A percentile compares a stretch with the other conserved stretches of the same genome.
phyloP scores from a whole-genome alignment of 352 stramenopile species.

The Elongisporangium prolatum region DNA sequence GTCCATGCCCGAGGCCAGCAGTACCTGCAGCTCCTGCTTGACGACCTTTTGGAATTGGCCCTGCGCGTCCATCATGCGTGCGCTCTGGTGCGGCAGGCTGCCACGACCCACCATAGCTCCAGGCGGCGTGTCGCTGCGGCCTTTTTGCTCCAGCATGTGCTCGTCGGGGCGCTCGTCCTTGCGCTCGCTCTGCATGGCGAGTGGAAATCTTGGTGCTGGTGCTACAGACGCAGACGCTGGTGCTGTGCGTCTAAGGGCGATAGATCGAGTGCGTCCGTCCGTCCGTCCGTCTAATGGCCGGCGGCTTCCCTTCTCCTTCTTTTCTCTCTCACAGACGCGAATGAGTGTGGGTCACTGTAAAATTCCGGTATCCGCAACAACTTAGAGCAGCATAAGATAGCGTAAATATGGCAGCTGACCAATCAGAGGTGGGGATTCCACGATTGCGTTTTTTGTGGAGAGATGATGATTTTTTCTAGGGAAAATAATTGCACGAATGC shows the following conservation, averaged over 20 bases:
- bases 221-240: neutral
- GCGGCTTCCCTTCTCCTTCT: neutral
- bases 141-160: neutral
- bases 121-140: neutral
- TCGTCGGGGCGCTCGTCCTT: neutral
- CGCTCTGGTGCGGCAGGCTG: conserved; percentile 20
- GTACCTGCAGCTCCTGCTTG: conserved; percentile 72
- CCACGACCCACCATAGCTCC: neutral
- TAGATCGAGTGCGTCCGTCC: neutral
- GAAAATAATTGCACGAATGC: no score
- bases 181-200: neutral
- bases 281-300: neutral
- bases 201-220: neutral
- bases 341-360: neutral
- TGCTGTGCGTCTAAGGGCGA: neutral
- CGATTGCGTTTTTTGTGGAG: neutral
- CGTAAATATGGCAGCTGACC: neutral
- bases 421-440: neutral
- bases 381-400: neutral
- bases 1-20: conserved; percentile 45
- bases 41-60: conserved; percentile 67
- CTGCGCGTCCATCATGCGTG: conserved; percentile 68
- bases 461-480: neutral
- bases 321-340: neutral
- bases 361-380: neutral